Evolutionary conservation across 345 rosid species (phyloP).

Genomic region (Camelina neglecta): DNA sequence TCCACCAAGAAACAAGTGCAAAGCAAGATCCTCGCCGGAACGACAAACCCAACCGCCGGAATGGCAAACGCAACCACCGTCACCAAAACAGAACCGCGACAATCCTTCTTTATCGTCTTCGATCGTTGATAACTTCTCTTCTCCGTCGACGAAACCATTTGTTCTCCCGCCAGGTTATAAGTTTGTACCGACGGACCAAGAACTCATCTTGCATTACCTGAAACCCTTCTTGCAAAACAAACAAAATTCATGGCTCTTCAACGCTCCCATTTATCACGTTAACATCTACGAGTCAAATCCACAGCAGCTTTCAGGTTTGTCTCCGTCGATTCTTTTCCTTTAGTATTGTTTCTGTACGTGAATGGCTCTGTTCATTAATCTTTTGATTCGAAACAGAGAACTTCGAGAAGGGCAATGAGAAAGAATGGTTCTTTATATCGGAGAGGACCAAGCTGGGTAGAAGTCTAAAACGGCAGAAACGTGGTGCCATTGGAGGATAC

Average conservation of each 20-base stretch:
- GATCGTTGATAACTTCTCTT: neutral
- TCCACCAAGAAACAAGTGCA: neutral
- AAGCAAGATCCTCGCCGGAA: slow-evolving; percentile 14
- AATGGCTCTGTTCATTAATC: no score
- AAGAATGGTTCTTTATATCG: no score
- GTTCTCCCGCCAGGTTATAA: neutral
- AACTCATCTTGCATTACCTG: neutral
- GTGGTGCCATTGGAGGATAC: no score
- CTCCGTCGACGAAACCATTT: neutral
- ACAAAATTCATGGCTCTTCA: no score
- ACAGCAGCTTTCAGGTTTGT: slow-evolving; percentile 8
- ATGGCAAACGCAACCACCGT: no score
- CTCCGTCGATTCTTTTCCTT: neutral
- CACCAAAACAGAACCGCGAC: neutral
- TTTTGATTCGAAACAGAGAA: neutral
- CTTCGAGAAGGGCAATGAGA: neutral
- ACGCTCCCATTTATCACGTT: no score
- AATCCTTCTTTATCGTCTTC: slow-evolving; percentile 2
- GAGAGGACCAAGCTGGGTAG: no score
- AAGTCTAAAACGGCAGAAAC: no score
- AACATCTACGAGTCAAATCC: no score
- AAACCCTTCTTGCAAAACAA: no score
- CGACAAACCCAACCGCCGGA: neutral
- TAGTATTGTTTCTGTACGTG: no score
- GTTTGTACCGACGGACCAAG: neutral